Evolutionary conservation across 1,284 basidiomycete species (phyloP).

Genomic region (Thecaphora frezii): DNA sequence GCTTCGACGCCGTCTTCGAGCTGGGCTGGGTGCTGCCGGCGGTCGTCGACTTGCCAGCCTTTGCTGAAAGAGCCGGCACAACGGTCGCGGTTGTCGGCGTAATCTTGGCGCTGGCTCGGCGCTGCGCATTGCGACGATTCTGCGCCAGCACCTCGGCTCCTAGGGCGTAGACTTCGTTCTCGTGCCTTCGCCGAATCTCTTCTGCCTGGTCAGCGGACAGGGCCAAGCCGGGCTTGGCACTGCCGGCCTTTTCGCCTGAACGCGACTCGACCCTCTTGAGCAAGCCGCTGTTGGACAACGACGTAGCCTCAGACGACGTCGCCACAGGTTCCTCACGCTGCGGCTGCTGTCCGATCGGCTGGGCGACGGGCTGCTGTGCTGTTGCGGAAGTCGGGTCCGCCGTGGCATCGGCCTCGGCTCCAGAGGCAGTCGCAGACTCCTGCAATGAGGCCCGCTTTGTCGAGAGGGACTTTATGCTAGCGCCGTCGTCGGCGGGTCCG

Average conservation of each 20-base stretch:
- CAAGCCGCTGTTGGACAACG: background rate
- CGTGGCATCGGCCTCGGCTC: too few species aligned
- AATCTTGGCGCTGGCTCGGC: constrained; percentile 1
- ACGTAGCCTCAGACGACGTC: background rate
- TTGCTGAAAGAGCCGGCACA: background rate
- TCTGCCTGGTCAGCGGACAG: constrained; percentile 39
- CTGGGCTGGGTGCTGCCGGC: background rate
- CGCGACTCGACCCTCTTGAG: background rate
- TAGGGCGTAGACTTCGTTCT: constrained; percentile 51
- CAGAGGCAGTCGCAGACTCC: too few species aligned
- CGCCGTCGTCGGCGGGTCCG: too few species aligned
- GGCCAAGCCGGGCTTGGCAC: constrained; percentile 12
- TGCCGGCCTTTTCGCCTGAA: background rate
- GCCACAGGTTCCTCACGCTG: too few species aligned
- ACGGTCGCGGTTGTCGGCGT: background rate
- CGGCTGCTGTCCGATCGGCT: too few species aligned
- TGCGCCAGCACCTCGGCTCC: constrained; percentile 49
- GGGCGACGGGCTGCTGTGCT: too few species aligned
- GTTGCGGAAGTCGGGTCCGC: too few species aligned
- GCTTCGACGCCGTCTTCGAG: background rate
- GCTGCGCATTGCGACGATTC: constrained; percentile 37
- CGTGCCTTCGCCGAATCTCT: constrained; percentile 49
- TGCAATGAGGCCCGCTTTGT: too few species aligned
- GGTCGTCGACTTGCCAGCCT: background rate
- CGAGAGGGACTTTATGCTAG: too few species aligned